These are phyloP conservation scores for Psilocybe subaeruginosa DNA, from an alignment of 768 basidiomycete species.

Conservation along the genomic window DNA sequence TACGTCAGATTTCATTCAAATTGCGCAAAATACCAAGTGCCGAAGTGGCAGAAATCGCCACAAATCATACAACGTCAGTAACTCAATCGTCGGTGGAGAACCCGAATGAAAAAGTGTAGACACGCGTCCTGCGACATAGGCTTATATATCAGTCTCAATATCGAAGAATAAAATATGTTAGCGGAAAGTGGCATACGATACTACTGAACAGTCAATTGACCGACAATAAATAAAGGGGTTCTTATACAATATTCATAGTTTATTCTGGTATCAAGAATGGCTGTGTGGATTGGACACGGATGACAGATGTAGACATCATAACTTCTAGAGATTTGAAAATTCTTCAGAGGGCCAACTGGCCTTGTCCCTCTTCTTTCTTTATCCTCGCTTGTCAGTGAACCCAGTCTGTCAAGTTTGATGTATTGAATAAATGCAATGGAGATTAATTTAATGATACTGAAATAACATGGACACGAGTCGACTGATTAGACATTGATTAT, in stretches of 20 bases:
- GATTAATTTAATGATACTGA: neutral
- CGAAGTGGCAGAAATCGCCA: constrained; percentile 19
- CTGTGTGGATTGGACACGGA: too few relatives aligned
- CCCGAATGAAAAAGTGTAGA: constrained; percentile 21
- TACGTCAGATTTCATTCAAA: constrained; percentile 40
- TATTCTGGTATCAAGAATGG: too few relatives aligned
- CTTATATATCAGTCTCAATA: too few relatives aligned
- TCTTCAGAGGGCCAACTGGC: neutral
- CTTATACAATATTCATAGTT: too few relatives aligned
- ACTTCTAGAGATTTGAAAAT: neutral
- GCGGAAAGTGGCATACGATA: too few relatives aligned
- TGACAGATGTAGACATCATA: neutral
- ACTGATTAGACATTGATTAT: neutral
- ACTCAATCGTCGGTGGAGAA: constrained; percentile 23
- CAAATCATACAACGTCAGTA: constrained; percentile 20
- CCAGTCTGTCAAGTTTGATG: neutral
- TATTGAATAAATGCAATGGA: neutral
- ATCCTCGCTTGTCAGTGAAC: too few relatives aligned
- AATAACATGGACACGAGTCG: neutral
- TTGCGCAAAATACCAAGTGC: constrained; percentile 40
- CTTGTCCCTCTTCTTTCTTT: too few relatives aligned
- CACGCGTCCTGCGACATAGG: neutral
- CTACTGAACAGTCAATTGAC: too few relatives aligned
- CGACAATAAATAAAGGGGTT: too few relatives aligned
- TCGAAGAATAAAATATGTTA: too few relatives aligned